Base-by-base conservation (phyloP, 1,284 basidiomycete species). In the Sporisorium reilianum region DNA sequence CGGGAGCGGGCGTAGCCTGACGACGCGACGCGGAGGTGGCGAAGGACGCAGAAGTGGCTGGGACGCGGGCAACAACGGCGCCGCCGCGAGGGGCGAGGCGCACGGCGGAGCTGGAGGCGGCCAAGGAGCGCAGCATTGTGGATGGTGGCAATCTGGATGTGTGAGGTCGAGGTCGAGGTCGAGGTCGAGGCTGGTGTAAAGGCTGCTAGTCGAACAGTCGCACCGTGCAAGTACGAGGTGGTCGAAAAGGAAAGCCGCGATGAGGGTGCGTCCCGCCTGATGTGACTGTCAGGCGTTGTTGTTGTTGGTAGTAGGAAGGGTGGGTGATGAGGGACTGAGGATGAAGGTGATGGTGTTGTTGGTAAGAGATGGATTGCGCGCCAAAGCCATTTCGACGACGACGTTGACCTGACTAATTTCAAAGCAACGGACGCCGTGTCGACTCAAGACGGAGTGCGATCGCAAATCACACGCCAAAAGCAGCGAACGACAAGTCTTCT, bases 1-100 rank as follows among this genome's bases (percentile, higher is more conserved):
- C 70, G 5, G 79, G 79, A 18, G 79, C 77, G 23, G 77, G 79
- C 30, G 79, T 69, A 14, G 79, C 79, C 75, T 80, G 79, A 26
- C 56, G 62, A 42, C 62, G 64, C 40, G 67, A 68, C 46, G 67
- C 70, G 46, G 77, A 65, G 49, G 79, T 80, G 61, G 77, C 71
- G 51, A 80, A 64, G 10, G 65, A 45, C 34, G 75, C 75, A 41
- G 61, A 50, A 41, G 63, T 54, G 48, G 60, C 55, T 14, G 70
- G 59, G 6, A 66, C 20, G 26, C 57, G 54, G 7, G 71, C 63
- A 32, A 65, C 63, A 26, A 59, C 58, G 12, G 55, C 56, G 44
- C 63, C 55, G 34, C 52, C 55, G 34, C 71, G 71, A 36, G 62
- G 71, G 20, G 71, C 58, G 20, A 68, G 61, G 26, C 68, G 60